Evolutionary conservation across 805 yeast species (phyloP).

Genomic region (Saccharomycopsis sp.): DNA sequence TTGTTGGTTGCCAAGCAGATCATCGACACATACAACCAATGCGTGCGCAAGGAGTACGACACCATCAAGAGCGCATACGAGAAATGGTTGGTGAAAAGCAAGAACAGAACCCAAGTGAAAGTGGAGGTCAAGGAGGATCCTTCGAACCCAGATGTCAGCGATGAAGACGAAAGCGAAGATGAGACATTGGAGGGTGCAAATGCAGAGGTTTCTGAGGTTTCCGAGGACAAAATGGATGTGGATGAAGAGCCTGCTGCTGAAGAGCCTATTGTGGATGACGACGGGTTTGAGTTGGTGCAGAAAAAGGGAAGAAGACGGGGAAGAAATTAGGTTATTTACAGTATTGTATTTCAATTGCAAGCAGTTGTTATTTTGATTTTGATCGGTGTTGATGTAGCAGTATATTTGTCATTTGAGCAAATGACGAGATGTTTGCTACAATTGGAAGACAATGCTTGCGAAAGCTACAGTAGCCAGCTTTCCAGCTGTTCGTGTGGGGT

Average conservation of each 20-base stretch:
- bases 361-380: no score
- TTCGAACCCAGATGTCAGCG: slow-evolving; percentile 50
- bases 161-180: slow-evolving; percentile 39
- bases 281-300: slow-evolving; percentile 87
- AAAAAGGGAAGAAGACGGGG: slow-evolving; percentile 48
- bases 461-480: no score
- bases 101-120: slow-evolving; percentile 27
- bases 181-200: slow-evolving; percentile 33
- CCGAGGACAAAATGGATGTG: slow-evolving; percentile 35
- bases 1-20: slow-evolving; percentile 63
- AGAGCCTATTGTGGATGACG: slow-evolving; percentile 82
- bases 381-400: no score
- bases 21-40: slow-evolving; percentile 59
- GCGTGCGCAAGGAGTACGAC: slow-evolving; percentile 44
- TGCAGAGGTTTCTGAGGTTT: slow-evolving; percentile 25
- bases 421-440: no score
- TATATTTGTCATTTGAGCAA: no score
- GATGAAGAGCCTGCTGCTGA: slow-evolving; percentile 29
- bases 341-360: no score
- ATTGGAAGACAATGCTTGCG: no score
- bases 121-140: slow-evolving; percentile 52
- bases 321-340: slow-evolving; percentile 24
- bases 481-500: no score
- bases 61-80: slow-evolving; percentile 53
- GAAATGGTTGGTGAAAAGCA: slow-evolving; percentile 51